Conservation (phyloP, 768 basidiomycete genomes). For the Wakefieldia striispora region DNA sequence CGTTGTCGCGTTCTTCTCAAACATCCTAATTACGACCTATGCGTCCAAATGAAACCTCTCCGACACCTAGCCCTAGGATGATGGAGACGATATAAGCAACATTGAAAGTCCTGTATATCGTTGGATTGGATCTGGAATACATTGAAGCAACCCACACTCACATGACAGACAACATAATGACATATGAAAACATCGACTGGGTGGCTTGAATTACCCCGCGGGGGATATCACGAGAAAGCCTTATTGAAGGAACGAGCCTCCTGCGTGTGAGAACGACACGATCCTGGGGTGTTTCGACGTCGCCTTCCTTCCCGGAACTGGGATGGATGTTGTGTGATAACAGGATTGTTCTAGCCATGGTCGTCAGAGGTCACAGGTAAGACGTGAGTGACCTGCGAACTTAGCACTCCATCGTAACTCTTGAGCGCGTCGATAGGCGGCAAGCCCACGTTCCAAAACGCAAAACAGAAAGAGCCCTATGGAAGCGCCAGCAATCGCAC, state of each 20-base stretch:
- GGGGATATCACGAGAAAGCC: constrained; percentile 61
- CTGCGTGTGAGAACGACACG: constrained; percentile 7
- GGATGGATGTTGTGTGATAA: neutral
- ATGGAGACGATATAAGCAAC: constrained; percentile 74
- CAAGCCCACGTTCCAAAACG: constrained; percentile 67
- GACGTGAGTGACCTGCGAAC: constrained; percentile 34
- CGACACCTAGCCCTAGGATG: constrained; percentile 66
- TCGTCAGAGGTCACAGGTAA: neutral
- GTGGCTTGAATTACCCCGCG: constrained; percentile 65
- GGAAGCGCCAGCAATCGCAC: constrained; percentile 73
- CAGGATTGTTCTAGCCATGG: constrained; percentile 8
- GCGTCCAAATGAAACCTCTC: constrained; percentile 71
- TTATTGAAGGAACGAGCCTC: constrained; percentile 56
- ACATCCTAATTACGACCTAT: constrained; percentile 30
- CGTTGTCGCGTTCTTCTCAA: neutral
- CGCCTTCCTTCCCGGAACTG: constrained; percentile 3
- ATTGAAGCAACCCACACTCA: constrained; percentile 34
- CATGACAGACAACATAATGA: constrained; percentile 83
- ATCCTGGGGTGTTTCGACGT: neutral
- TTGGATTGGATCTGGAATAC: constrained; percentile 4
- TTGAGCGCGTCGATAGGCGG: constrained; percentile 51
- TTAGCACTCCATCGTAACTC: constrained; percentile 58
- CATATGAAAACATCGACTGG: constrained; percentile 62
- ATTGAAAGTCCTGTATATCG: constrained; percentile 71
- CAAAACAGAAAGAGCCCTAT: constrained; percentile 67